phyloP scores from a whole-genome alignment of 164 flowering plant genomes.

The Magnolia kwangsiensis region DNA sequence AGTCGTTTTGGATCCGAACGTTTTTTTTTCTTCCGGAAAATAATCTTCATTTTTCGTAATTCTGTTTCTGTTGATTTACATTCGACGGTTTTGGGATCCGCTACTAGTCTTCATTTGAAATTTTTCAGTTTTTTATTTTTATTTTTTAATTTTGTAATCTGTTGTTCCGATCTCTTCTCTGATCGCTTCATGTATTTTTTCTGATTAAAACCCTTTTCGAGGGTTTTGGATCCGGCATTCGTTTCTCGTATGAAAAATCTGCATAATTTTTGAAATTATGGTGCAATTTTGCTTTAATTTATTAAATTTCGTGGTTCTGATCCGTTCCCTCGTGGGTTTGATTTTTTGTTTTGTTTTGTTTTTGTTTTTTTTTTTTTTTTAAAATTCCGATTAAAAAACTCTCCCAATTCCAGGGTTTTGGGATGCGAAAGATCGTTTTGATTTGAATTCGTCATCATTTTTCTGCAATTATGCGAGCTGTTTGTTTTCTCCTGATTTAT shows the following conservation, averaged over 20 bases:
- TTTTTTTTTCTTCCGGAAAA: background rate
- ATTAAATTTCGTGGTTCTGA: background rate
- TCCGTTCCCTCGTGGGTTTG: background rate
- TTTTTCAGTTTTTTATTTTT: no score
- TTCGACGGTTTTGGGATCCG: background rate
- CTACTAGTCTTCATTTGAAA: background rate
- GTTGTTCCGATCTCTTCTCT: background rate
- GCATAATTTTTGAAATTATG: background rate
- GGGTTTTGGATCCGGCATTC: background rate
- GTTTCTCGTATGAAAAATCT: background rate
- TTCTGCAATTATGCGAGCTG: background rate
- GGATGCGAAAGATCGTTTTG: background rate
- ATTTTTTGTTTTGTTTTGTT: no score
- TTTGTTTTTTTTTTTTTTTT: no score
- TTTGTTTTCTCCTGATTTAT: no score
- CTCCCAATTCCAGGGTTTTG: background rate
- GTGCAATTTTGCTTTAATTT: background rate
- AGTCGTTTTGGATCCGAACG: constrained; percentile 14
- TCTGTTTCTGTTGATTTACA: background rate
- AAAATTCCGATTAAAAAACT: no score
- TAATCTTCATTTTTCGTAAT: background rate
- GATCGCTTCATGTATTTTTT: no score
- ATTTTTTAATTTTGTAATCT: no score
- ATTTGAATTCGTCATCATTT: background rate
- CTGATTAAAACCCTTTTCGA: background rate